Percentiles rank a stretch among this genome's conserved stretches.
phyloP scores from a whole-genome alignment of 768 basidiomycete genomes.

The Arthromyces matolae region DNA sequence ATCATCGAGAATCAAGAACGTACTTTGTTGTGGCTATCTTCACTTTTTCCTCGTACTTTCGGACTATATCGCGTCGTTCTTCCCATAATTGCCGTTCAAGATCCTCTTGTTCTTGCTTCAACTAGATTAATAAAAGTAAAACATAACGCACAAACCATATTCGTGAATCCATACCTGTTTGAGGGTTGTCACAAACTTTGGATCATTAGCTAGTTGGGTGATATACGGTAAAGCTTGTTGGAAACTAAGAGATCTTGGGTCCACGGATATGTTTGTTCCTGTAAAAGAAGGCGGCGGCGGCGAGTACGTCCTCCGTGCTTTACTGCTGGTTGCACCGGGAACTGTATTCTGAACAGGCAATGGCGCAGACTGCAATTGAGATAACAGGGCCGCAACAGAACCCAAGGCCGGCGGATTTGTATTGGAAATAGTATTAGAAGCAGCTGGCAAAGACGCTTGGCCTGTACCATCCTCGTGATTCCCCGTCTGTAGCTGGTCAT shows the following conservation, averaged over 20 bases:
- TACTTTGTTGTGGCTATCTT: slow-evolving; percentile 66
- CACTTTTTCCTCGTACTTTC: slow-evolving; percentile 68
- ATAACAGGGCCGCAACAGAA: slow-evolving; percentile 61
- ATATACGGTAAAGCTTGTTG: slow-evolving; percentile 68
- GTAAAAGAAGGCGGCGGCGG: slow-evolving; percentile 4
- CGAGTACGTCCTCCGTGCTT: neutral
- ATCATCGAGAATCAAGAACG: slow-evolving; percentile 17
- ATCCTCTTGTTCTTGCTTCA: slow-evolving; percentile 67
- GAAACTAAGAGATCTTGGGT: slow-evolving; percentile 52
- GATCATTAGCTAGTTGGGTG: slow-evolving; percentile 55
- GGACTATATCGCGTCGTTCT: slow-evolving; percentile 58
- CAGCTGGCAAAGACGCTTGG: too few relatives aligned
- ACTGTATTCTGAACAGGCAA: neutral
- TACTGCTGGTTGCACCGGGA: neutral
- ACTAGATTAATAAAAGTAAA: slow-evolving; percentile 34
- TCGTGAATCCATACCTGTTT: slow-evolving; percentile 39
- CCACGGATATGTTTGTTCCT: slow-evolving; percentile 13
- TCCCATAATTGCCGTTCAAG: slow-evolving; percentile 68
- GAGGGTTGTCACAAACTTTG: slow-evolving; percentile 45
- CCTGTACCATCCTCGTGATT: too few relatives aligned
- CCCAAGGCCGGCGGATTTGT: slow-evolving; percentile 13
- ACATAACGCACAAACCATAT: neutral
- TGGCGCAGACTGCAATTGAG: slow-evolving; percentile 46
- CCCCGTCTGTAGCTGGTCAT: slow-evolving; percentile 6
- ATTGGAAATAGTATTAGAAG: neutral